Evolutionary conservation across 2,329 filamentous ascomycete species (phyloP), one percentile per base, ranked within the genome.

Genomic region (Hypocrella siamensis): DNA sequence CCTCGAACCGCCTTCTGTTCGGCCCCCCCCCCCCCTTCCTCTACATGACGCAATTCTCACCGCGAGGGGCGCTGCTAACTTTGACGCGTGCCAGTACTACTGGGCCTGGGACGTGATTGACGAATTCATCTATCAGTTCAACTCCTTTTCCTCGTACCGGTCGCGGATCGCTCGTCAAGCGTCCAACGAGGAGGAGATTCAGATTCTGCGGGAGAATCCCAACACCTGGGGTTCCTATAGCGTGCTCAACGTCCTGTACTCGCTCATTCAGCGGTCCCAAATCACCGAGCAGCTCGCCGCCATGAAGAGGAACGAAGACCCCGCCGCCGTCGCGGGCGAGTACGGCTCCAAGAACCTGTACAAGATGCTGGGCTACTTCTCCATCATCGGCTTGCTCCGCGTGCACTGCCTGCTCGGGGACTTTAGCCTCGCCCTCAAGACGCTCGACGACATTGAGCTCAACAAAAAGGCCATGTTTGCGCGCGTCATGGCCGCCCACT

Each of bases 391-490:
- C 36, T 74, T 98, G 38, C 72, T 98, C 46, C 79, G 90, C 31
- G 90, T 98, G 42, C 90, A 98, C 73, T 92, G 82, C 61, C 66
- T 98, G 50, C 72, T 98, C 32, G 90, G 90, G 47, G 90, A 98
- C 65, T 98, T 98, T 65, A 93, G 83, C 62, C 75, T 98, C 40
- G 90, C 90, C 31, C 75, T 98, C 51, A 98, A 96, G 75, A 98
- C 90, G 22, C 80, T 98, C 43, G 90, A 98, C 57, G 88, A 96
- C 56, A 96, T 98, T 52, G 90, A 98, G 72, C 77, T 98, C 50
- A 98, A 96, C 71, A 98, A 98, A 72, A 96, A 96, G 70, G 86
- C 90, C 59, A 96, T 96, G 83, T 98, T 98, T 57, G 88, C 90
- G 40, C 83, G 90, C 44, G 90, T 98, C 56, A 96, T 98, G 90